Base-by-base conservation (phyloP, 495 filamentous ascomycete species). In the Filosporella fistucella region DNA sequence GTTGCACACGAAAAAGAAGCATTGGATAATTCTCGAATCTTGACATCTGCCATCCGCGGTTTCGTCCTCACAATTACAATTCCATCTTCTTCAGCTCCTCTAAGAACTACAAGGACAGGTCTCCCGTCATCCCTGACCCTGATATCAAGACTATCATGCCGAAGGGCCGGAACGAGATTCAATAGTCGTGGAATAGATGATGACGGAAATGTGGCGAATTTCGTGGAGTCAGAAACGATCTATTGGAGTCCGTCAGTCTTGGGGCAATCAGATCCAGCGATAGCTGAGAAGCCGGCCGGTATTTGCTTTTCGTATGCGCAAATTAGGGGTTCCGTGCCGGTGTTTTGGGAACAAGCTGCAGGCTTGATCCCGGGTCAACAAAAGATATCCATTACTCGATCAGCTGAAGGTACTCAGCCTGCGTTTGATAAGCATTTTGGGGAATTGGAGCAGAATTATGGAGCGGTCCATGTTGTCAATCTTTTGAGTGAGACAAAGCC, bases 161-260 rank as follows among this genome's bases (percentile, higher is more conserved):
- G 82, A 54, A 84, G 90, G 66, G 93, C 94, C 38, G 93, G 93
- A 12, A 98, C 93, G 17, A 76, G 93, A 47, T 98, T 97, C 71
- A 97, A 98, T 65, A 86, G 91, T 24, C 78, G 93, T 47, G 93
- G 93, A 32, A 95, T 97, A 50, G 93, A 98, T 58, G 93, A 98
- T 67, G 91, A 97, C 59, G 93, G 93, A 12, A 84, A 97, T 61
- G 94, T 96, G 81, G 90, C 94, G 28, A 97, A 97, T 61, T 96
- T 77, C 55, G 78, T 82, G 17, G 78, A 83, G 56, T 80, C 77
- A 6, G 79, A 83, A 60, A 81, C 77, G 1, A 74, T 75, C 48
- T 88, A 75, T 57, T 94, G 86, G 85, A 83, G 81, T 46, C 84
- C 81, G 0, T 75, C 82, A 7, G 51, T 35, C 20, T 39, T 23